A percentile compares a stretch with the other conserved stretches of the same genome.
Conservation (phyloP, 306 rosid species). For the Prunus fruticosa region DNA sequence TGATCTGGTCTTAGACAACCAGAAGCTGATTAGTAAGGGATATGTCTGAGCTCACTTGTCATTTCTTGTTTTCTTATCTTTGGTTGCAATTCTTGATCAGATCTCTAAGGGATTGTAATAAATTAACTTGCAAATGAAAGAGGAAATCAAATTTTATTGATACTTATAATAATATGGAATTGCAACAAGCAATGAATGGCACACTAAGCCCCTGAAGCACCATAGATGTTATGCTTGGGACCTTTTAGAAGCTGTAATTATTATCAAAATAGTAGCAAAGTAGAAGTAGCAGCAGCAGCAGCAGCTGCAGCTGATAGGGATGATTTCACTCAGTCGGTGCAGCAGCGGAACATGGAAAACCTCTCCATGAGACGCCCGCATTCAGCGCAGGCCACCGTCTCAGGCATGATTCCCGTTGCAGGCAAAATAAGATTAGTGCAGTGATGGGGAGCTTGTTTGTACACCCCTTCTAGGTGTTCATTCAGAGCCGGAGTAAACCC, state of each 20-base stretch:
- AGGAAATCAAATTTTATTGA: too few relatives aligned
- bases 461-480: slow-evolving; percentile 8
- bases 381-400: slow-evolving; percentile 30
- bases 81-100: background rate
- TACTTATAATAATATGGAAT: too few relatives aligned
- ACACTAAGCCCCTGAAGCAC: background rate
- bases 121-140: too few relatives aligned
- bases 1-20: slow-evolving; percentile 6
- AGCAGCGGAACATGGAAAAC: slow-evolving; percentile 41
- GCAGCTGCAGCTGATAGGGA: background rate
- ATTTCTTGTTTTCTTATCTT: background rate
- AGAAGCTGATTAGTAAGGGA: background rate
- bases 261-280: background rate
- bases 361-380: slow-evolving; percentile 34
- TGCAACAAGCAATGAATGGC: background rate
- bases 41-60: background rate
- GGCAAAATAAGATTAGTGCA: slow-evolving; percentile 35
- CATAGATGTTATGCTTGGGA: background rate
- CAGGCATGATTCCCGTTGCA: slow-evolving; percentile 27
- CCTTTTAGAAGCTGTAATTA: background rate
- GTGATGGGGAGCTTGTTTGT: slow-evolving; percentile 18
- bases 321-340: slow-evolving; percentile 15
- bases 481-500: slow-evolving; percentile 26
- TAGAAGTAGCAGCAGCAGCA: background rate
- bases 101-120: too few relatives aligned